Evolutionary conservation across 768 basidiomycete species (phyloP).

Genomic region (Hygrophorus pudorinus): DNA sequence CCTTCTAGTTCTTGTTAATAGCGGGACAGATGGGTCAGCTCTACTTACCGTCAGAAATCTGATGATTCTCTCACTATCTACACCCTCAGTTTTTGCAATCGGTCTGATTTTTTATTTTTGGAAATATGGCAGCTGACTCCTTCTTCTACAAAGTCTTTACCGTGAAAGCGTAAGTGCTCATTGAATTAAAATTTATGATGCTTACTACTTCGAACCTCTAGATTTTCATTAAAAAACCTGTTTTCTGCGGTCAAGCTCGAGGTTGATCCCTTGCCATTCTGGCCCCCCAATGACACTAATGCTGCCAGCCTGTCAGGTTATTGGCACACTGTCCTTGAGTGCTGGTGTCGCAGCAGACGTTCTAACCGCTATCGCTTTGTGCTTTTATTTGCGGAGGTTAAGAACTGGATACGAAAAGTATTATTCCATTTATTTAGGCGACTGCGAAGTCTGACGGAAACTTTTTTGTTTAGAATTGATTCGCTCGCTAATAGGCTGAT

Average conservation of each 20-base stretch:
- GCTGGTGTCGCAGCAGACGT: slow-evolving; percentile 42
- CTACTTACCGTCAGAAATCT: not conserved
- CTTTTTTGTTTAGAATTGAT: slow-evolving; percentile 31
- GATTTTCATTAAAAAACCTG: slow-evolving; percentile 21
- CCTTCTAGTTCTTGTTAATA: slow-evolving; percentile 27
- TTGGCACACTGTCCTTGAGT: slow-evolving; percentile 40
- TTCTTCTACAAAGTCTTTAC: slow-evolving; percentile 28
- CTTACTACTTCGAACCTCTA: not conserved
- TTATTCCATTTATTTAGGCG: slow-evolving; percentile 5
- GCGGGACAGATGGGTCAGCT: slow-evolving; percentile 34
- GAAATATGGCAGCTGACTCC: slow-evolving; percentile 3
- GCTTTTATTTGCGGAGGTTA: slow-evolving; percentile 43
- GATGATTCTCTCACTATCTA: not conserved
- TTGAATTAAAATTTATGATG: not conserved
- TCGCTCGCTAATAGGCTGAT: slow-evolving; percentile 46
- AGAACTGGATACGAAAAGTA: slow-evolving; percentile 38
- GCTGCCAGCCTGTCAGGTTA: slow-evolving; percentile 19
- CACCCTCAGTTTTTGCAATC: slow-evolving; percentile 23
- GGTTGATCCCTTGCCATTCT: slow-evolving; percentile 18
- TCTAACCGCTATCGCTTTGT: slow-evolving; percentile 39
- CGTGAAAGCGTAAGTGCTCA: slow-evolving; percentile 27
- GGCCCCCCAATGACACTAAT: not conserved
- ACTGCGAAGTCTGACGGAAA: not conserved
- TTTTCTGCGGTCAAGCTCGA: slow-evolving; percentile 27
- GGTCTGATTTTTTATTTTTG: slow-evolving; percentile 16